These are phyloP conservation scores for Poa annua DNA, from an alignment of 176 grass and related monocot species.

Conservation along the genomic window DNA sequence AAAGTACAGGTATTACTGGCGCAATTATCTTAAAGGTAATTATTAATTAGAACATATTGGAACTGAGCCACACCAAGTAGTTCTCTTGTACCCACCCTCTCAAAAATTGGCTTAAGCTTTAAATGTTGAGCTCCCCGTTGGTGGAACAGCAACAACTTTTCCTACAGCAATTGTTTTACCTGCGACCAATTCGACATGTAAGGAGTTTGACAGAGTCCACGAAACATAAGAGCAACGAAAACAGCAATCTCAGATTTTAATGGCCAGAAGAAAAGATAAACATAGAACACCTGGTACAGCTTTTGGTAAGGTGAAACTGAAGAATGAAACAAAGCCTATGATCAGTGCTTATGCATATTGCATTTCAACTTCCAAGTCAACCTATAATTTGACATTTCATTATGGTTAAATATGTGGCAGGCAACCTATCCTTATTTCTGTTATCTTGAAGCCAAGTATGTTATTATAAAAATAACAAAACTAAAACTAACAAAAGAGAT, in stretches of 20 bases:
- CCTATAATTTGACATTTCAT: neutral
- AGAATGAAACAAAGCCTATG: neutral
- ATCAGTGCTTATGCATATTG: neutral
- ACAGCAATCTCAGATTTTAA: conserved; percentile 6
- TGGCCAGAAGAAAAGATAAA: neutral
- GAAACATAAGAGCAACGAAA: conserved; percentile 4
- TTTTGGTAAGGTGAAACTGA: neutral
- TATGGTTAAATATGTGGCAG: conserved; percentile 8
- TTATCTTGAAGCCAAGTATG: neutral
- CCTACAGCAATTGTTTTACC: conserved; percentile 78
- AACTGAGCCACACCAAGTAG: neutral
- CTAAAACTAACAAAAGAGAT: neutral
- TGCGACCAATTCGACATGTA: conserved; percentile 32
- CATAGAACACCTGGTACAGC: neutral
- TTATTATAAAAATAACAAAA: neutral
- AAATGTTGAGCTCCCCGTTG: conserved; percentile 52
- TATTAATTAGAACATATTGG: neutral
- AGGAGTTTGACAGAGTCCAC: neutral
- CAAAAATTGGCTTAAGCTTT: conserved; percentile 44
- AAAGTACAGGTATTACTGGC: neutral
- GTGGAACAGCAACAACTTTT: conserved; percentile 64
- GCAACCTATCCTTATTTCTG: neutral
- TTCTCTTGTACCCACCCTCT: conserved; percentile 18
- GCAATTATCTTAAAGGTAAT: neutral
- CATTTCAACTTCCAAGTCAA: neutral